Conservation (phyloP, 345 rosid species). For the Gossypium arboreum region DNA sequence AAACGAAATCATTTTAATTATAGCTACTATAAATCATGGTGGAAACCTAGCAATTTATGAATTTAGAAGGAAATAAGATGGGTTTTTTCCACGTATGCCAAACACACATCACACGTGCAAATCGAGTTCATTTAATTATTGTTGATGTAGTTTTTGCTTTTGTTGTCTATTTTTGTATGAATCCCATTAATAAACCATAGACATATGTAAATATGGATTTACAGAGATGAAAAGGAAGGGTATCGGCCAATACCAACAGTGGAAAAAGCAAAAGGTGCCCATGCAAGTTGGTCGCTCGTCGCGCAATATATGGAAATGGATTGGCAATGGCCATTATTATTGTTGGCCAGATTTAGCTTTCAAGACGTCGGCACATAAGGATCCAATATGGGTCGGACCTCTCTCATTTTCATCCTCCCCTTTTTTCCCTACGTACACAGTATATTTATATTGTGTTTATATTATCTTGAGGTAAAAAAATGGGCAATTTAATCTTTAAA, state of each 20-base stretch:
- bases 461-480: too few relatives aligned
- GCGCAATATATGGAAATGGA: too few relatives aligned
- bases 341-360: neutral
- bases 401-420: neutral
- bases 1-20: neutral
- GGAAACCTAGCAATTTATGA: neutral
- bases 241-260: neutral
- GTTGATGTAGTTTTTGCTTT: neutral
- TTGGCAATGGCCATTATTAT: neutral
- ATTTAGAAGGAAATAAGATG: neutral
- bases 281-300: slow-evolving; percentile 2
- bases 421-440: neutral
- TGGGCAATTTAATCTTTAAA: too few relatives aligned
- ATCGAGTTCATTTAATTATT: neutral
- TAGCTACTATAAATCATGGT: neutral
- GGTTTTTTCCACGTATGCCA: neutral
- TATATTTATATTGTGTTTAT: neutral
- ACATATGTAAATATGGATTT: neutral
- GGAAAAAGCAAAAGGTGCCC: slow-evolving; percentile 1
- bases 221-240: neutral
- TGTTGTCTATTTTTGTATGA: neutral
- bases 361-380: slow-evolving; percentile 1
- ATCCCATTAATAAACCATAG: neutral
- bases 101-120: neutral
- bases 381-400: neutral